Evolutionary conservation across 202 grass and related monocot genomes (phyloP).

Genomic region (Zoysia matrella): DNA sequence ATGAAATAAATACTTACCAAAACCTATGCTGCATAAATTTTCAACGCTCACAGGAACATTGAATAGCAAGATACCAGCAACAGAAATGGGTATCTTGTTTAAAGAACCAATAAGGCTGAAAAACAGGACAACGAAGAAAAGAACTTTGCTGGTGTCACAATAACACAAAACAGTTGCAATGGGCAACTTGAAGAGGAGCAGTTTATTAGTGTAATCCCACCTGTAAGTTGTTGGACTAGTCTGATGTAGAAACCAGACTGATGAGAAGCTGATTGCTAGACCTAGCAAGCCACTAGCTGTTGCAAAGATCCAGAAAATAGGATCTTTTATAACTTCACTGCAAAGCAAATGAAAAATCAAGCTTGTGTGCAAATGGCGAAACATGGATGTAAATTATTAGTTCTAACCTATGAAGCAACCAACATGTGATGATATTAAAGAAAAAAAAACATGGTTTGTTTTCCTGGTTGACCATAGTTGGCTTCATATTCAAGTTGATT

Average conservation of each 20-base stretch:
- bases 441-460: background rate
- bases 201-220: constrained; percentile 47
- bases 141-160: constrained; percentile 3
- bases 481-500: constrained; percentile 31
- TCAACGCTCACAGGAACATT: constrained; percentile 70
- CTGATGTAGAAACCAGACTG: constrained; percentile 86
- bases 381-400: background rate
- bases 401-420: constrained; percentile 6
- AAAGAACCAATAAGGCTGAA: constrained; percentile 81
- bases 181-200: background rate
- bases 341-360: constrained; percentile 27
- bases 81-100: constrained; percentile 94
- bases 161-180: background rate
- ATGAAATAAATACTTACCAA: constrained; percentile 59
- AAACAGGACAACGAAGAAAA: constrained; percentile 18
- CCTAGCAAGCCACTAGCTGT: constrained; percentile 83
- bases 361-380: constrained; percentile 28
- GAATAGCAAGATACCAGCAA: constrained; percentile 89
- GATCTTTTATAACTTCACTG: constrained; percentile 70
- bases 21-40: constrained; percentile 89
- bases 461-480: constrained; percentile 18
- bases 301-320: constrained; percentile 83
- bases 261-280: constrained; percentile 94
- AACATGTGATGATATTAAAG: constrained; percentile 15
- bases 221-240: constrained; percentile 92